Percentiles rank a stretch among this genome's conserved stretches.
These are phyloP conservation scores for Yamagishiella unicocca DNA, from an alignment of 139 green algal species.

Conservation along the genomic window DNA sequence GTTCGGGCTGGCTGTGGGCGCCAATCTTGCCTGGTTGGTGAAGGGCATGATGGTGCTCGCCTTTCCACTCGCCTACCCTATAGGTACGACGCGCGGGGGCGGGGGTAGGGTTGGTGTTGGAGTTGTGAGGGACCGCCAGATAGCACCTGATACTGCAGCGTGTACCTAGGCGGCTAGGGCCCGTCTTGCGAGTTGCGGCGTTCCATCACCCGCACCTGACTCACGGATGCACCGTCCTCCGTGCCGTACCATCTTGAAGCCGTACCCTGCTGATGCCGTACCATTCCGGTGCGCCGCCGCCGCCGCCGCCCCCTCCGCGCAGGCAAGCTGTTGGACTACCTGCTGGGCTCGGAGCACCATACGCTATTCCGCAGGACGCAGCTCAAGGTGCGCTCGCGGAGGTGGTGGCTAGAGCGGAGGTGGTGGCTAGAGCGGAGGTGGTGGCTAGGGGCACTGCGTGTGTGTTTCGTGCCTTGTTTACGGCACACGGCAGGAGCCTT, in stretches of 20 bases:
- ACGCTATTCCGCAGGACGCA: conserved; percentile 63
- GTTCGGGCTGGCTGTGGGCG: conserved; percentile 86
- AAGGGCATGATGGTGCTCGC: conserved; percentile 72
- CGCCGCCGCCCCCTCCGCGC: neutral
- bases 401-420: neutral
- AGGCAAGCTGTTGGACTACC: conserved; percentile 76
- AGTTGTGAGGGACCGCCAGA: neutral
- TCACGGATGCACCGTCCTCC: neutral
- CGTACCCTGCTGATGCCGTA: neutral
- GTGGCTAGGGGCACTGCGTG: neutral
- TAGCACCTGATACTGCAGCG: too few species aligned
- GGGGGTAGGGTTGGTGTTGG: neutral
- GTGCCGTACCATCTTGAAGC: neutral
- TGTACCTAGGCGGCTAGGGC: too few species aligned
- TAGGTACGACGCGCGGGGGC: conserved; percentile 27
- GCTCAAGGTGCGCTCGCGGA: conserved; percentile 65
- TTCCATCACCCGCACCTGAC: neutral
- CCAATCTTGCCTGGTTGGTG: conserved; percentile 77
- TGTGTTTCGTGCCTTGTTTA: neutral
- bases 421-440: neutral
- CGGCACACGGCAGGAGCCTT: too few species aligned
- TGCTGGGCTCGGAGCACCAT: conserved; percentile 75
- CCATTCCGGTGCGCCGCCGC: neutral
- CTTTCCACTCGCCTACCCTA: conserved; percentile 69
- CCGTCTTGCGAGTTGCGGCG: too few species aligned